Evolutionary conservation across 148 eudicot genomes (phyloP).

Genomic region (Amaranthus palmeri): DNA sequence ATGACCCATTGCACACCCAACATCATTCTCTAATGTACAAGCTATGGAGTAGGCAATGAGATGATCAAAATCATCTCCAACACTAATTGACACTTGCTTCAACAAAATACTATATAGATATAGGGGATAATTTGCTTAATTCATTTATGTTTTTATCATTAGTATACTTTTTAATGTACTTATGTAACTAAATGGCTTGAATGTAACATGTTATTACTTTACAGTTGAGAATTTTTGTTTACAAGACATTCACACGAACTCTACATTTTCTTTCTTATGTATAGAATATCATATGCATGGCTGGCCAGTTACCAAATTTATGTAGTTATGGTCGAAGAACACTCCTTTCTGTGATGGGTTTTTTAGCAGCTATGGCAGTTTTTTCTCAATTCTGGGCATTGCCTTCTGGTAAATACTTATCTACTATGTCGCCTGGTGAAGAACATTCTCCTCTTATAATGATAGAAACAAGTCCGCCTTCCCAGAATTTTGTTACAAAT

Average conservation of each 20-base stretch:
- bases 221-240: not conserved
- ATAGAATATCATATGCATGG: conserved; percentile 6
- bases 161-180: not conserved
- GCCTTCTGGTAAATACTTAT: conserved; percentile 21
- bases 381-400: conserved; percentile 33
- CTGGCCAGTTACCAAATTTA: conserved; percentile 4
- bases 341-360: conserved; percentile 30
- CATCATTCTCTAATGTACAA: too few species aligned
- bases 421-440: conserved; percentile 12
- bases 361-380: conserved; percentile 27
- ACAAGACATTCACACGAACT: not conserved
- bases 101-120: conserved; percentile 11
- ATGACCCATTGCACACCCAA: too few species aligned
- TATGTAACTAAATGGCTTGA: not conserved
- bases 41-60: too few species aligned
- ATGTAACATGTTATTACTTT: not conserved
- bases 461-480: not conserved
- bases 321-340: conserved; percentile 16
- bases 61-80: too few species aligned
- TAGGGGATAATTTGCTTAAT: not conserved
- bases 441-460: not conserved
- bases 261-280: not conserved
- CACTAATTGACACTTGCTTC: not conserved
- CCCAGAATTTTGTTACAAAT: not conserved
- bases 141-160: not conserved